Evolutionary conservation across 768 basidiomycete genomes (phyloP), one percentile per base, ranked within the genome.

Genomic region (Boletus pseudo-olivaceus): DNA sequence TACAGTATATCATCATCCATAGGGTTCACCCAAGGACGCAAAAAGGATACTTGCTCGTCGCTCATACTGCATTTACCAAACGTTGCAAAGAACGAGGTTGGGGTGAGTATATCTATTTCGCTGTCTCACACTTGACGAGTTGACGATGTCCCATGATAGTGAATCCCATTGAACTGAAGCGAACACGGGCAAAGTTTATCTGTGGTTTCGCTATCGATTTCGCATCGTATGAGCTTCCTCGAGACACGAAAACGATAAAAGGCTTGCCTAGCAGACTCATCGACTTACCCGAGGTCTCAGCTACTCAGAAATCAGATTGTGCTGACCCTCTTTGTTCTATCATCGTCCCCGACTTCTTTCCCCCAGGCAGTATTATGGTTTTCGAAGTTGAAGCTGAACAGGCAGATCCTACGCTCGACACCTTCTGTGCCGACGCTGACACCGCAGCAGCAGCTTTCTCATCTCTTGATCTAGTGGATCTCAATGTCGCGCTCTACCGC

Each of bases 311-410:
- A 4, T 67, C 77, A n/a, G 90, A 90, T 60, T 67, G 61, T 30
- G 83, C 84, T 54, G 87, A 87, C 2, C 79, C 85, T 0, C 91
- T 78, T 70, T 81, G 87, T 20, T 90, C 93, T 67, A 84, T 98
- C 55, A 63, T 80, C 19, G 83, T 97, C 2, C 97, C 97, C 0
- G 87, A 93, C 35, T 75, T 77, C 62, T 99, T 98, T 73, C 94
- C 95, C n/a, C 94, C 96, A 0, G 96, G 96, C 10, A 93, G 90
- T 55, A 83, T 98, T 64, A 85, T 98, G 88, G 62, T 99, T 19
- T 98, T 98, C 65, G 83, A 87, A 65, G 97, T 95, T 0, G 84
- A 89, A 59, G 77, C 91, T 47, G 82, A 91, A 61, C 84, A 86
- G 23, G 72, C 88, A 52, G 89, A 93, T 54, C 57, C 79, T 2